Base-by-base conservation (phyloP, 140 eudicot species). In the Flaveria floridana region DNA sequence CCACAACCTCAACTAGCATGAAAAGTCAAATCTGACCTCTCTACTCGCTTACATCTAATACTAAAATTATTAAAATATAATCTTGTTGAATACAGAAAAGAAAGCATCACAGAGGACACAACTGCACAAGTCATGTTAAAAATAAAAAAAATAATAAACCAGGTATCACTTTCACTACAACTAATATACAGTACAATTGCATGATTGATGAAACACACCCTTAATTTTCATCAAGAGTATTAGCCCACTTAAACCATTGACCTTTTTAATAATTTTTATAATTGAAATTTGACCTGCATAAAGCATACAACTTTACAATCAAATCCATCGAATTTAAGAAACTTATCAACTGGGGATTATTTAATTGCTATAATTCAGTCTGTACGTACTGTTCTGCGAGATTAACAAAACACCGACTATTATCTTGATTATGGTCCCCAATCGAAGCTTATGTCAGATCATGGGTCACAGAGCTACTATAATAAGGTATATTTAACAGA, bases 21-120 rank as follows among this genome's bases (percentile, higher is more conserved):
- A 73, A 56, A 80, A 80, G 83, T 70, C 78, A 81, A 46, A 73
- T 66, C 63, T 83, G 90, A 89, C 86, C 92, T 84, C 85, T 67
- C 64, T 55, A 41, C 51, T 19, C 13, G 82, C 81, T 79, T 77
- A 61, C 79, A 80, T 41, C 62, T 71, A 68, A 44, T 63, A 71
- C 52, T 52, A 47, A 37, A 63, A 73, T 55, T 53, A 73, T 55
- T 16, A 52, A 78, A 56, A 66, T 65, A 7, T 47, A 61, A 74
- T 68, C 26, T 82, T 67, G 65, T 76, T 74, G 79, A 86, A 78
- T 64, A 77, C 68, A 74, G 73, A 56, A 79, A 79, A 34, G 50
- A 83, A 81, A 18, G 47, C 65, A 56, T 73, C 84, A 73, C 37
- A 81, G 3, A 63, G 19, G 18, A 63, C 68, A 63, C 68, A 68